These are phyloP conservation scores for Fraxinus latifolia DNA, from an alignment of 305 asterid species.

Conservation along the genomic window DNA sequence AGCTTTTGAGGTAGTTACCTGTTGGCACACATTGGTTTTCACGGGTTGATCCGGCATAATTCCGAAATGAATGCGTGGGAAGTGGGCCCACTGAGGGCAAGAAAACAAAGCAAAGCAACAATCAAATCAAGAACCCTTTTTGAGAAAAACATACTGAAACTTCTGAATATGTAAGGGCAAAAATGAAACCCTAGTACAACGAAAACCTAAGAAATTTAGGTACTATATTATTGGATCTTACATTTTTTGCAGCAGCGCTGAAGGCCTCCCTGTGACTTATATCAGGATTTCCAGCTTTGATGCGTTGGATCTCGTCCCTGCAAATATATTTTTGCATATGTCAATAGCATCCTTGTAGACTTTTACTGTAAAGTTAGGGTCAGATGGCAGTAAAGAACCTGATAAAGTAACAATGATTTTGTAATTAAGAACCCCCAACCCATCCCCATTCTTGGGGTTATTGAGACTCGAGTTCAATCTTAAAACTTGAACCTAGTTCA, in stretches of 20 bases:
- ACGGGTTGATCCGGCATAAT: conserved; percentile 99
- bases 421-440: neutral
- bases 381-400: neutral
- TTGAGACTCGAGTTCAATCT: neutral
- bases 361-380: neutral
- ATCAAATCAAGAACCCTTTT: conserved; percentile 10
- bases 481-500: neutral
- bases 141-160: neutral
- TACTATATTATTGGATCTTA: conserved; percentile 52
- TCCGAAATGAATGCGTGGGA: conserved; percentile 98
- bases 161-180: neutral
- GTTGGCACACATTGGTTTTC: conserved; percentile 89
- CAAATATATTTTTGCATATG: conserved; percentile 8
- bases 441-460: neutral
- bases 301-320: conserved; percentile 99
- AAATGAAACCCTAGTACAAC: neutral
- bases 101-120: conserved; percentile 26
- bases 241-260: conserved; percentile 99
- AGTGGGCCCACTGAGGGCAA: conserved; percentile 92
- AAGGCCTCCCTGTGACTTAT: conserved; percentile 99
- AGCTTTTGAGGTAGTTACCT: conserved; percentile 43
- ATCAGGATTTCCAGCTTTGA: conserved; percentile 99
- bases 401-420: neutral
- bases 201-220: conserved; percentile 26
- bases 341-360: neutral